Evolutionary conservation across 495 filamentous ascomycete species (phyloP).

Genomic region (Gamarada debralockiae): DNA sequence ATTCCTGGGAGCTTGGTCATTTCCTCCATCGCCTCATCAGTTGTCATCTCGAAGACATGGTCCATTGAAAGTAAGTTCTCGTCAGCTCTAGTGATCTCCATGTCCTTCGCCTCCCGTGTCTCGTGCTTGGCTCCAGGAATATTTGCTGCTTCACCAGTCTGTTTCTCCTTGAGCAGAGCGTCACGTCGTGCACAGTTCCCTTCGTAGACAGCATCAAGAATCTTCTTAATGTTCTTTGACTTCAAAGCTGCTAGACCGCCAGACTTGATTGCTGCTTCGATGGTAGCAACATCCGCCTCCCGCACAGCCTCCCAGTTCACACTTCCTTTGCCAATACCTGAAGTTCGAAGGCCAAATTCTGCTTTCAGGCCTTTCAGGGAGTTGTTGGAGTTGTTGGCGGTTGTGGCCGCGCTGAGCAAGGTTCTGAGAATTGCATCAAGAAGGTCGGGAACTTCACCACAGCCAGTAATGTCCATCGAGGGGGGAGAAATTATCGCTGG

Average conservation of each 20-base stretch:
- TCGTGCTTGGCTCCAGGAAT: conserved; percentile 24
- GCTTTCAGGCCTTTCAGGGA: conserved; percentile 70
- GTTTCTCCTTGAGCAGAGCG: conserved; percentile 29
- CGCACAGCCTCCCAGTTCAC: conserved; percentile 87
- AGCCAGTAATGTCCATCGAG: conserved; percentile 77
- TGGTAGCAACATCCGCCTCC: conserved; percentile 51
- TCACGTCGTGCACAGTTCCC: conserved; percentile 51
- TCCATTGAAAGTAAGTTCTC: conserved; percentile 65
- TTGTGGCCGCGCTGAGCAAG: conserved; percentile 71
- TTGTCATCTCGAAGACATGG: conserved; percentile 64
- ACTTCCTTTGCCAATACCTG: conserved; percentile 55
- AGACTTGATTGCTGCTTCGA: conserved; percentile 67
- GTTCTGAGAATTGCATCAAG: conserved; percentile 87
- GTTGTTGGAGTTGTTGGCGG: conserved; percentile 57
- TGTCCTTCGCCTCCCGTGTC: conserved; percentile 30
- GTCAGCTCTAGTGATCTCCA: conserved; percentile 43
- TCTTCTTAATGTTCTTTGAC: conserved; percentile 72
- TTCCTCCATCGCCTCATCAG: conserved; percentile 66
- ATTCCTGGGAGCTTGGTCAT: conserved; percentile 79
- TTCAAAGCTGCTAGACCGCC: conserved; percentile 72
- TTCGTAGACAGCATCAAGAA: conserved; percentile 74
- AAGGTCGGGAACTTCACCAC: conserved; percentile 89
- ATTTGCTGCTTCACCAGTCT: conserved; percentile 24
- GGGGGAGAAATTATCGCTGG: conserved; percentile 71
- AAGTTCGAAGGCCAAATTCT: conserved; percentile 53